phyloP scores from a whole-genome alignment of 192 early-diverging fungal genomes.

The Gryganskiella cystojenkinii region DNA sequence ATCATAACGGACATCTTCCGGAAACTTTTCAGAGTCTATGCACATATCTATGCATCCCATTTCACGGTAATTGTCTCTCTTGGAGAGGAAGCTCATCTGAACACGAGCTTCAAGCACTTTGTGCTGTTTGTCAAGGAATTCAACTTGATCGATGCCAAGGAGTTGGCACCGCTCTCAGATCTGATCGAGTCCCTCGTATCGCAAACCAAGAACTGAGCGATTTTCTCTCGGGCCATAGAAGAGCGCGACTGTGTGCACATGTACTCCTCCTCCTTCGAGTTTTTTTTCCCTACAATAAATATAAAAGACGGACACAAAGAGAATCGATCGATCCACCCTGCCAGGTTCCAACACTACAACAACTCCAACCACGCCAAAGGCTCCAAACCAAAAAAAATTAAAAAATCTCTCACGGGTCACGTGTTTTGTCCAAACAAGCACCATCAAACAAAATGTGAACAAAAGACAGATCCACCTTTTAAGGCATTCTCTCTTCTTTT shows the following conservation, averaged over 20 bases:
- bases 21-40: constrained; percentile 92
- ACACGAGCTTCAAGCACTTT: constrained; percentile 96
- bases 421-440: too few relatives aligned
- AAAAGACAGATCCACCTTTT: not conserved
- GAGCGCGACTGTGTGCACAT: too few relatives aligned
- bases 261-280: too few relatives aligned
- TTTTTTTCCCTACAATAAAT: too few relatives aligned
- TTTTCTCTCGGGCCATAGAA: too few relatives aligned
- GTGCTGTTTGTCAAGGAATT: constrained; percentile 91
- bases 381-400: too few relatives aligned
- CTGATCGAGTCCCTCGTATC: constrained; percentile 62
- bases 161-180: constrained; percentile 80
- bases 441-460: not conserved
- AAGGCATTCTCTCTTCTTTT: not conserved
- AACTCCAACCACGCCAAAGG: too few relatives aligned
- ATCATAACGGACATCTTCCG: constrained; percentile 83
- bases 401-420: too few relatives aligned
- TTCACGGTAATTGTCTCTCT: constrained; percentile 78
- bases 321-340: too few relatives aligned
- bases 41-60: constrained; percentile 93
- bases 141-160: constrained; percentile 86
- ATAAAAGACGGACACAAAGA: too few relatives aligned
- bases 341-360: too few relatives aligned
- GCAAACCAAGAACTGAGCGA: constrained; percentile 33
- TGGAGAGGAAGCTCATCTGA: constrained; percentile 89